Evolutionary conservation across 2,329 filamentous ascomycete genomes (phyloP).

Genomic region (Seiridium unicorne): DNA sequence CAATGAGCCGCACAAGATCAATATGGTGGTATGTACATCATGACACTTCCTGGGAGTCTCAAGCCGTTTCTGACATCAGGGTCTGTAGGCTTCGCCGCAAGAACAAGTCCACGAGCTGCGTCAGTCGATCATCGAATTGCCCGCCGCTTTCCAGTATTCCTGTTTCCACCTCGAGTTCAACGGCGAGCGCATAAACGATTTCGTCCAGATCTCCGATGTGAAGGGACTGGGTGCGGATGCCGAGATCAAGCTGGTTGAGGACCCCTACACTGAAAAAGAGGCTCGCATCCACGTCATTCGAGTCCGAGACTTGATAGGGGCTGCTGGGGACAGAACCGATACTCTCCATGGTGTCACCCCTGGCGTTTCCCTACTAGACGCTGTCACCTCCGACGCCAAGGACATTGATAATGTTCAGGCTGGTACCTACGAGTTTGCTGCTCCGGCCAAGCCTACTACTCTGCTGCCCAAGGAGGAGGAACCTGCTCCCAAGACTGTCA

Average conservation of each 20-base stretch:
- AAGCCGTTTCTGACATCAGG: too few relatives aligned
- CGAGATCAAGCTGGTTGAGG: conserved; percentile 80
- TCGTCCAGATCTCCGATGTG: conserved; percentile 87
- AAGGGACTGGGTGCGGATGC: conserved; percentile 74
- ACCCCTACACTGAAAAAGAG: conserved; percentile 98
- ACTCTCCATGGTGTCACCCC: conserved; percentile 81
- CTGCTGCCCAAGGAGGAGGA: conserved; percentile 69
- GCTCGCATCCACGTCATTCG: conserved; percentile 91
- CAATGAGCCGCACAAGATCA: conserved; percentile 73
- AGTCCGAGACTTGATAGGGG: conserved; percentile 89
- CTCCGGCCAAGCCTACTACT: conserved; percentile 63
- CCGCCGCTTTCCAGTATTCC: conserved; percentile 91
- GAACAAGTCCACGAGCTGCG: conserved; percentile 97
- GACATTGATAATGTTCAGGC: conserved; percentile 35
- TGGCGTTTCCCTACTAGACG: conserved; percentile 84
- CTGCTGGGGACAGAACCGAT: conserved; percentile 84
- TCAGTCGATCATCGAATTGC: conserved; percentile 92
- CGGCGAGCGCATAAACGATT: conserved; percentile 90
- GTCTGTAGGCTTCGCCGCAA: conserved; percentile 74
- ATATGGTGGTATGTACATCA: conserved; percentile 70
- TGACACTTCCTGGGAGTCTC: not conserved
- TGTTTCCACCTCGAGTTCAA: conserved; percentile 97
- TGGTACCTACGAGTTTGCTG: conserved; percentile 70
- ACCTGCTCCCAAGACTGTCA: conserved; percentile 83
- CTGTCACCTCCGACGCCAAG: conserved; percentile 52